Conservation (phyloP, 805 yeast species). For the Lipomyces yamadae region DNA sequence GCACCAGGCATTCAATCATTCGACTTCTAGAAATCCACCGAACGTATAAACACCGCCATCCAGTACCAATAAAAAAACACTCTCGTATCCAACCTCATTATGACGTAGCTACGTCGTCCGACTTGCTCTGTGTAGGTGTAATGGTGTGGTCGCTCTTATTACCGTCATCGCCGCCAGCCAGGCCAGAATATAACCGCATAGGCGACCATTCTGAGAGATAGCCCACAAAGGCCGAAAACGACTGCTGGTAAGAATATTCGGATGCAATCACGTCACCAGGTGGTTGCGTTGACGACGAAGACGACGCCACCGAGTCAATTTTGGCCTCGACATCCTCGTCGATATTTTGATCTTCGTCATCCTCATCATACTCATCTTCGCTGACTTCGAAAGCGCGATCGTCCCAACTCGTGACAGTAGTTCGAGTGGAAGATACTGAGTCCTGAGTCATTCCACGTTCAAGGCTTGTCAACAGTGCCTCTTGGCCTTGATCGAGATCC, state of each 20-base stretch:
- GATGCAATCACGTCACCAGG: constrained; percentile 1
- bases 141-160: not conserved
- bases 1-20: no score
- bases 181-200: constrained; percentile 17
- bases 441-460: constrained; percentile 2
- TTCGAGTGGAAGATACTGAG: not conserved
- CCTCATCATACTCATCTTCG: constrained; percentile 27
- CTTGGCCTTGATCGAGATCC: not conserved
- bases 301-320: no score
- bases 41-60: no score
- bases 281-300: not conserved
- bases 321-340: not conserved
- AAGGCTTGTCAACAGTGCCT: not conserved
- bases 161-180: not conserved
- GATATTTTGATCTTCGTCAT: not conserved
- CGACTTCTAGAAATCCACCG: no score
- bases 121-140: not conserved
- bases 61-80: not conserved
- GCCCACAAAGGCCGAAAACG: constrained; percentile 10
- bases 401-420: constrained; percentile 30
- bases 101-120: not conserved
- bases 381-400: constrained; percentile 25
- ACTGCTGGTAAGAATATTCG: constrained; percentile 15
- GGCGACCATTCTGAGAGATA: constrained; percentile 34
- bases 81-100: not conserved